A percentile compares a stretch with the other conserved stretches of the same genome.
phyloP scores from a whole-genome alignment of 768 basidiomycete species.

The Trametopsis cervina region DNA sequence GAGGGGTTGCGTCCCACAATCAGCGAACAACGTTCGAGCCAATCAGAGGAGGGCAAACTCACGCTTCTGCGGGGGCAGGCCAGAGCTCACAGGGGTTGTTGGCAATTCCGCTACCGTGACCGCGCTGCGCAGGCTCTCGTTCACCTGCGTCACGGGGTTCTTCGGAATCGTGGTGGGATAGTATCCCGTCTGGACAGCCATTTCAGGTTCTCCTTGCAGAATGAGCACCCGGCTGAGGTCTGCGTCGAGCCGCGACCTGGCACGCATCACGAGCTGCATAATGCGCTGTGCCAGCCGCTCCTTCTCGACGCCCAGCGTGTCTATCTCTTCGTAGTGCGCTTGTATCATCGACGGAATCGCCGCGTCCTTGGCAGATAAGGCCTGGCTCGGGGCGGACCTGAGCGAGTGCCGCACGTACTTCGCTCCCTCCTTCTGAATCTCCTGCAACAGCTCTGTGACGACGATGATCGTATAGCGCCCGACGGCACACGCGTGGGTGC shows the following conservation, averaged over 20 bases:
- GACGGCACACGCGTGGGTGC: background rate
- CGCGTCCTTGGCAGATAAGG: slow-evolving; percentile 26
- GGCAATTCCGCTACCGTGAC: slow-evolving; percentile 21
- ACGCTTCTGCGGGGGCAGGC: slow-evolving; percentile 16
- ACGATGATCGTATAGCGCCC: background rate
- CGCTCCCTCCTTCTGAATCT: slow-evolving; percentile 36
- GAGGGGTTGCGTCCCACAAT: too few relatives aligned
- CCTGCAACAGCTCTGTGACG: slow-evolving; percentile 33
- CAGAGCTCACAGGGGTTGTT: slow-evolving; percentile 8
- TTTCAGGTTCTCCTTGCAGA: slow-evolving; percentile 37
- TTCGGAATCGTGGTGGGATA: slow-evolving; percentile 20
- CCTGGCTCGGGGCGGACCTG: slow-evolving; percentile 21
- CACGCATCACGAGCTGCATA: slow-evolving; percentile 36
- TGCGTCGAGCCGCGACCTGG: slow-evolving; percentile 39
- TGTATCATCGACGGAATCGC: slow-evolving; percentile 30
- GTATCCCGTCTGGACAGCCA: slow-evolving; percentile 24
- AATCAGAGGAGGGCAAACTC: too few relatives aligned
- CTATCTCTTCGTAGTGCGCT: slow-evolving; percentile 23
- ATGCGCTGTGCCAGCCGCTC: slow-evolving; percentile 36
- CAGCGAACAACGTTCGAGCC: too few relatives aligned
- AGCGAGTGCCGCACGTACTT: slow-evolving; percentile 38
- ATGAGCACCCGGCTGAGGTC: slow-evolving; percentile 38
- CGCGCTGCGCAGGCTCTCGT: slow-evolving; percentile 32
- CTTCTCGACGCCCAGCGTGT: slow-evolving; percentile 36
- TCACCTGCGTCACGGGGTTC: slow-evolving; percentile 34